Evolutionary conservation across 1,139 yeast species (phyloP), one percentile per base, ranked within the genome.

Genomic region (Kodamaea alishanica): DNA sequence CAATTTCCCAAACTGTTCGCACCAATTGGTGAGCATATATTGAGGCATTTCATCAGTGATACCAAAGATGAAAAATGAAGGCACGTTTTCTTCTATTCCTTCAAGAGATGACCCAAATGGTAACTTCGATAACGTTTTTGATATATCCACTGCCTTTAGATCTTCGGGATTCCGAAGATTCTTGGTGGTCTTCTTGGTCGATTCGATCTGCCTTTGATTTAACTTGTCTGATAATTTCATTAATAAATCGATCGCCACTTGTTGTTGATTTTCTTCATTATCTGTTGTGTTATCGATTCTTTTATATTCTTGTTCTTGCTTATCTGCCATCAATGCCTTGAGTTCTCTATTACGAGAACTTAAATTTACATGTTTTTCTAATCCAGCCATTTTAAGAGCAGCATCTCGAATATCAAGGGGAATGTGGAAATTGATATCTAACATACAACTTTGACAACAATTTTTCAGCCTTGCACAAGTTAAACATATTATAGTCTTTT

Each of bases 371-470:
- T 27, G 59, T 31, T 65, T 61, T 10, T 68, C 71, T 11, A 75
- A 60, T 6, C 84, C 85, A 5, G 92, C 84, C 75, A 88, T 72
- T 52, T 81, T 80, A 52, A 89, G 61, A 1, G 96, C 88, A 2
- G 90, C 80, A 51, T 90, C 97, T 44, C 97, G 65, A 6, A 89
- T 67, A 12, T 83, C 80, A 11, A 88, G 59, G 0, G 96, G 90
- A 23, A 92, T 76, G 5, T 89, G 85, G 64, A 81, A 86, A 23
- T 82, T 77, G 36, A 88, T 67, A 62, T 92, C 97, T 32, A 85
- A 62, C 78, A 88, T 75, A 57, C 98, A 92, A 20, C 81, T 65
- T 57, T 92, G 97, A 55, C 98, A 92, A 48, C 95, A 84, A 61
- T 86, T 84, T 47, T 83, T 75, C 34, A 83, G 77, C 32, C 79